These are phyloP conservation scores for Chlorella sorokiniana DNA, from an alignment of 139 green algal species.

Conservation along the genomic window DNA sequence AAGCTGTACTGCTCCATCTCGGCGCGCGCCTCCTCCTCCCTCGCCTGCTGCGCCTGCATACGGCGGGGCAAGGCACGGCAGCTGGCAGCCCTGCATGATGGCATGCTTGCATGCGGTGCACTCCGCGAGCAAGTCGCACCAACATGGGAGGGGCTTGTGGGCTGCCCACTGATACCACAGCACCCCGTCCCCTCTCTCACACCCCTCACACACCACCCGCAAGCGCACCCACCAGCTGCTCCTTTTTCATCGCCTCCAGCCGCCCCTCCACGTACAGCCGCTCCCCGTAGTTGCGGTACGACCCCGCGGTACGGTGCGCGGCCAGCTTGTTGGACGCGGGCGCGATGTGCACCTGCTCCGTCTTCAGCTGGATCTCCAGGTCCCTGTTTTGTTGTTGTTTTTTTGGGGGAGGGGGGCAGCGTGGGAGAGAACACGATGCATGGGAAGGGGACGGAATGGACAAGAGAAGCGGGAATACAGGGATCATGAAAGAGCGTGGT, in stretches of 20 bases:
- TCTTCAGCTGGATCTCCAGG: constrained; percentile 42
- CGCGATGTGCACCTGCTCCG: constrained; percentile 56
- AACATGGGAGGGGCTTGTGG: not conserved
- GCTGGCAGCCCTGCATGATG: not conserved
- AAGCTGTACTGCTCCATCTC: constrained; percentile 75
- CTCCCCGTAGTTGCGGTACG: constrained; percentile 81
- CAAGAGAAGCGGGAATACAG: not conserved
- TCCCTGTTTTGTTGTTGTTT: too few relatives aligned
- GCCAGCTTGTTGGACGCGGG: constrained; percentile 76
- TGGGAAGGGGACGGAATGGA: not conserved
- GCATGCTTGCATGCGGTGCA: not conserved
- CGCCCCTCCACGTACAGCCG: constrained; percentile 82
- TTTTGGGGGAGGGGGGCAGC: not conserved
- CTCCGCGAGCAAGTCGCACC: not conserved
- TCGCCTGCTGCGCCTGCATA: constrained; percentile 48
- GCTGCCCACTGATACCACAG: not conserved
- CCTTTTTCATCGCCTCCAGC: constrained; percentile 53
- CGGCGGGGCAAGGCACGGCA: not conserved
- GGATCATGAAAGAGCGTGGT: not conserved
- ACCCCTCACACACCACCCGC: not conserved
- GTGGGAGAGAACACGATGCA: too few relatives aligned
- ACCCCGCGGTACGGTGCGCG: constrained; percentile 52
- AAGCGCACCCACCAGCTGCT: constrained; percentile 13
- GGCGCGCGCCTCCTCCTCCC: constrained; percentile 52
- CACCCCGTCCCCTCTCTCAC: too few relatives aligned